Evolutionary conservation across 495 filamentous ascomycete genomes (phyloP).

Genomic region (Pyrenopolyporus hunteri): DNA sequence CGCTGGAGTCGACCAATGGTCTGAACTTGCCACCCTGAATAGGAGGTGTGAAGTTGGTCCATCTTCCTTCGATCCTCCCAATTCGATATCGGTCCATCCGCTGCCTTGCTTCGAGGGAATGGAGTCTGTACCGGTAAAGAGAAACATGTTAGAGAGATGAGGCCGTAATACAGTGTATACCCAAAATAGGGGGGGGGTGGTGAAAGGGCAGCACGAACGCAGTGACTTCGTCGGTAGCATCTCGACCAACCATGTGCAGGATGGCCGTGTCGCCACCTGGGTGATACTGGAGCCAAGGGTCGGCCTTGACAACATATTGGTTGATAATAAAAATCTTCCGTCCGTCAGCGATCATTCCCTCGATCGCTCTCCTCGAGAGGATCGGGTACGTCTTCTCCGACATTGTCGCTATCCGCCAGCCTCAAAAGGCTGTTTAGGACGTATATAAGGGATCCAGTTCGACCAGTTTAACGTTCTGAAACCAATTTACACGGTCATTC

Average conservation of each 20-base stretch:
- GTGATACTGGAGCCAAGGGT: slow-evolving; percentile 87
- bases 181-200: not conserved
- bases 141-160: slow-evolving; percentile 10
- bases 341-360: slow-evolving; percentile 88
- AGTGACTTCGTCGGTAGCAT: slow-evolving; percentile 95
- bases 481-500: not conserved
- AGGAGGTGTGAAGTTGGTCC: slow-evolving; percentile 89
- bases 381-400: slow-evolving; percentile 47
- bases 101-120: slow-evolving; percentile 76
- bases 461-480: not conserved
- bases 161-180: not conserved
- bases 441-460: not conserved
- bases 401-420: slow-evolving; percentile 37
- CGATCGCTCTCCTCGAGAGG: slow-evolving; percentile 76
- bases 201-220: slow-evolving; percentile 65
- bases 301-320: slow-evolving; percentile 79
- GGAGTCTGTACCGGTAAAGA: slow-evolving; percentile 65
- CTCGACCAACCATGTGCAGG: slow-evolving; percentile 91
- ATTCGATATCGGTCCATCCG: slow-evolving; percentile 85
- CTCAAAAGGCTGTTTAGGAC: not conserved
- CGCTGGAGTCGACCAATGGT: slow-evolving; percentile 54
- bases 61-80: slow-evolving; percentile 78
- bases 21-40: slow-evolving; percentile 92
- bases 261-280: slow-evolving; percentile 94
- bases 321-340: slow-evolving; percentile 81